A percentile compares a stretch with the other conserved stretches of the same genome.
Conservation (phyloP, 768 basidiomycete species). For the Leucocoprinus sp. region DNA sequence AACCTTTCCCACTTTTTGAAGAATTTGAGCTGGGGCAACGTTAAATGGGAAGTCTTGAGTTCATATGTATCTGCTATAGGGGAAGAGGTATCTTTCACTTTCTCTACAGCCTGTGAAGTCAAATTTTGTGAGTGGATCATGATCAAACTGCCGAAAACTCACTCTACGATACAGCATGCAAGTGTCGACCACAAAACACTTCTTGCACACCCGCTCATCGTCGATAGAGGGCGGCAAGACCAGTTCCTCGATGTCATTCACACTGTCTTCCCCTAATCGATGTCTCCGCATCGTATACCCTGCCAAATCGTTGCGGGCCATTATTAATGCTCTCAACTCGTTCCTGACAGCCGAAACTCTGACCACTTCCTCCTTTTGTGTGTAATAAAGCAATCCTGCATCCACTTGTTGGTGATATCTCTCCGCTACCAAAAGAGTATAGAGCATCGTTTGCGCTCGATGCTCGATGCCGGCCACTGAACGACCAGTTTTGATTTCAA, state of each 20-base stretch:
- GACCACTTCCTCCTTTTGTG: conserved; percentile 78
- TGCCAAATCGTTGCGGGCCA: conserved; percentile 79
- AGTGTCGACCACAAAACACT: conserved; percentile 74
- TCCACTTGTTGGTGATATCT: conserved; percentile 80
- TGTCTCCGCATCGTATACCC: conserved; percentile 46
- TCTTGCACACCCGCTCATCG: conserved; percentile 66
- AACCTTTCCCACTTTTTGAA: conserved; percentile 90
- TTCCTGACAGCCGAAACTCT: conserved; percentile 72
- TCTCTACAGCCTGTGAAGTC: conserved; percentile 5
- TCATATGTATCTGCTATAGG: conserved; percentile 63
- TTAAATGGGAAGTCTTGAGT: conserved; percentile 76
- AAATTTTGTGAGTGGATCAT: background rate
- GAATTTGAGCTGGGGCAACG: conserved; percentile 56
- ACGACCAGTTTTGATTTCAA: conserved; percentile 96
- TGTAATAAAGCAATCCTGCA: conserved; percentile 88
- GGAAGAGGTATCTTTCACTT: conserved; percentile 21
- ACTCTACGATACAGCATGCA: conserved; percentile 94
- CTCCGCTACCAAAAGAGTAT: conserved; percentile 84
- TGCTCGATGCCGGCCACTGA: conserved; percentile 76
- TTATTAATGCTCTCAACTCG: conserved; percentile 80
- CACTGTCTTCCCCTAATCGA: conserved; percentile 9
- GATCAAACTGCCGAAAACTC: conserved; percentile 2
- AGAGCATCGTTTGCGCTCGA: conserved; percentile 96
- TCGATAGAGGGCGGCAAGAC: conserved; percentile 89
- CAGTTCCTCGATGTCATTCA: conserved; percentile 20